Conservation (phyloP, 306 rosid species). For the Vigna trinervia region DNA sequence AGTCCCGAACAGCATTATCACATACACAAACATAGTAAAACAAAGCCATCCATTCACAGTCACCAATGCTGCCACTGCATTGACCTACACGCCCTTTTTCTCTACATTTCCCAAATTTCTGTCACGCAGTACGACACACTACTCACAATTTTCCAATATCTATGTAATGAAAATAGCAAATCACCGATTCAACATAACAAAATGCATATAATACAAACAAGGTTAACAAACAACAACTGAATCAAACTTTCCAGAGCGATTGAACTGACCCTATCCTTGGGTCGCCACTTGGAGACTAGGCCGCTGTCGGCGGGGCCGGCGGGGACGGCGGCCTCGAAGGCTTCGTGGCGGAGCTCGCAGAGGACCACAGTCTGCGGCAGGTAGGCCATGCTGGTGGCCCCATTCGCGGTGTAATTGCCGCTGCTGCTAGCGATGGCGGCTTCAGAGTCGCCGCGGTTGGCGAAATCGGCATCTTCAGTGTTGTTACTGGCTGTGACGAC, state of each 20-base stretch:
- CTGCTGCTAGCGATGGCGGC: conserved; percentile 67
- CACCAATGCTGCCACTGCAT: neutral
- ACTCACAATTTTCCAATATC: neutral
- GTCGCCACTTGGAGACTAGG: conserved; percentile 93
- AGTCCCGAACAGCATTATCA: neutral
- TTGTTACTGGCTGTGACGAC: neutral
- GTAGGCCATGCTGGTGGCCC: conserved; percentile 83
- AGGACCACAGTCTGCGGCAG: conserved; percentile 76
- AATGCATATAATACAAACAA: conserved; percentile 12
- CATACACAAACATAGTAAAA: neutral
- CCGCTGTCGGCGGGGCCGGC: conserved; percentile 85
- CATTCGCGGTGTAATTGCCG: conserved; percentile 61
- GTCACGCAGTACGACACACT: neutral
- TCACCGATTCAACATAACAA: neutral
- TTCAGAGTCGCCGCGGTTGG: conserved; percentile 66
- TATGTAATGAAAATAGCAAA: neutral
- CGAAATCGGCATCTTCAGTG: conserved; percentile 27
- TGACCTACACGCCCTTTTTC: neutral
- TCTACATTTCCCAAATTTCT: neutral
- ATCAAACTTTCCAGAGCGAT: neutral
- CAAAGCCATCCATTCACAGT: neutral
- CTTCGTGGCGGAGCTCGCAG: conserved; percentile 87
- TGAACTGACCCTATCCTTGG: conserved; percentile 75
- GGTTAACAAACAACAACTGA: neutral
- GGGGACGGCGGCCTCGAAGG: conserved; percentile 75